phyloP scores from a whole-genome alignment of 164 flowering plant genomes.

The Nymphaea thermarum region DNA sequence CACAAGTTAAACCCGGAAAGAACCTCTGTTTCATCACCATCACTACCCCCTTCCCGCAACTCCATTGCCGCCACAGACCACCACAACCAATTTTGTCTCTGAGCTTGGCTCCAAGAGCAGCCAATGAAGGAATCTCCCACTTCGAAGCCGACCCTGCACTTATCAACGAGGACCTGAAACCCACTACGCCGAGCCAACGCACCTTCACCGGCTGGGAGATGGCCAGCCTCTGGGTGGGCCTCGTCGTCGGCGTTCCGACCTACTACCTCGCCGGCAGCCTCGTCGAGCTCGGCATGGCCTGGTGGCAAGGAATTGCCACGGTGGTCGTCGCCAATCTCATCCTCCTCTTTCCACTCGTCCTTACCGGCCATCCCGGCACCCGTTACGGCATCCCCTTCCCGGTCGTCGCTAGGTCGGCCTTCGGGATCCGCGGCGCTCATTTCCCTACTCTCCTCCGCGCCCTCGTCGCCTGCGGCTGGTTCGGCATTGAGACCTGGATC shows the following conservation, averaged over 20 bases:
- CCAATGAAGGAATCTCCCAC: not conserved
- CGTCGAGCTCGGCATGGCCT: conserved; percentile 94
- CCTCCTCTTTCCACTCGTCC: conserved; percentile 45
- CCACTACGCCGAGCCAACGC: conserved; percentile 32
- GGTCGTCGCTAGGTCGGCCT: conserved; percentile 65
- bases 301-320: conserved; percentile 91
- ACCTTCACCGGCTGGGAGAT: conserved; percentile 60
- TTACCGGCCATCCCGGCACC: conserved; percentile 80
- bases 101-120: not conserved
- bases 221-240: conserved; percentile 82
- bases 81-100: not conserved
- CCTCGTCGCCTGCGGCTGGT: conserved; percentile 90
- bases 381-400: conserved; percentile 80
- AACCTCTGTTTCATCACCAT: not conserved
- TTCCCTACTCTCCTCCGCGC: conserved; percentile 72
- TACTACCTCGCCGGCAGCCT: conserved; percentile 88
- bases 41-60: not conserved
- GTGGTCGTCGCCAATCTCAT: conserved; percentile 72
- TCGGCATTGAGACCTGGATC: conserved; percentile 88
- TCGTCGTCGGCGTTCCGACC: conserved; percentile 79
- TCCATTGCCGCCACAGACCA: not conserved
- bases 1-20: not conserved
- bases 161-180: conserved; percentile 59
- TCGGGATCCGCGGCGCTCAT: conserved; percentile 78
- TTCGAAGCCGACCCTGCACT: conserved; percentile 13